phyloP scores from a whole-genome alignment of 2,329 filamentous ascomycete species.

The Celoporthe dispersa region DNA sequence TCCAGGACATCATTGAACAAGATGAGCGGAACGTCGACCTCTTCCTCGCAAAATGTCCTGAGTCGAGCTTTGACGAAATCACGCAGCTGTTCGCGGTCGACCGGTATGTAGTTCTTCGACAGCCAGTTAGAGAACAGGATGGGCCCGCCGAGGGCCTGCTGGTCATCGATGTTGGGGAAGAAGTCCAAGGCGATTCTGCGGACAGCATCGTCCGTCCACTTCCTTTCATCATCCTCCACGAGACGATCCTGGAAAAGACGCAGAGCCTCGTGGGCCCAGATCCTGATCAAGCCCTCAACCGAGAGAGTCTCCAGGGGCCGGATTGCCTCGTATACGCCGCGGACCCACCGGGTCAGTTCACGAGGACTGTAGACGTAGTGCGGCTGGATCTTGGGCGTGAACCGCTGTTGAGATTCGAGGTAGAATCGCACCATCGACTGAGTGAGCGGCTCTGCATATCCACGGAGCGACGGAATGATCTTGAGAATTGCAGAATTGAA shows the following conservation, averaged over 20 bases:
- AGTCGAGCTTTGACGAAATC: constrained; percentile 98
- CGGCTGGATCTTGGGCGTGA: constrained; percentile 95
- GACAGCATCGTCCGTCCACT: constrained; percentile 92
- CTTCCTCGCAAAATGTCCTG: constrained; percentile 98
- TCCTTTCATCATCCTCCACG: constrained; percentile 89
- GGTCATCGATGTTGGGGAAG: constrained; percentile 94
- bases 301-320: constrained; percentile 85
- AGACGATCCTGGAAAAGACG: constrained; percentile 97
- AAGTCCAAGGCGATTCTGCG: constrained; percentile 84
- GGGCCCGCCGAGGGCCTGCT: constrained; percentile 85
- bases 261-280: constrained; percentile 97
- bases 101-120: constrained; percentile 96
- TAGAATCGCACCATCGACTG: constrained; percentile 98
- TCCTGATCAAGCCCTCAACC: constrained; percentile 89
- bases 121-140: constrained; percentile 99
- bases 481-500: constrained; percentile 97
- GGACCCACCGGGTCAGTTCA: constrained; percentile 97
- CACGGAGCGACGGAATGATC: constrained; percentile 91
- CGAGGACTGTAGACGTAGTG: constrained; percentile 99
- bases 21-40: constrained; percentile 96
- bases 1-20: constrained; percentile 99
- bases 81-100: constrained; percentile 90
- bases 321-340: constrained; percentile 96
- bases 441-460: constrained; percentile 91
- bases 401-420: constrained; percentile 88